Evolutionary conservation across 345 rosid genomes (phyloP), one percentile per base, ranked within the genome.

Genomic region (Acer negundo): DNA sequence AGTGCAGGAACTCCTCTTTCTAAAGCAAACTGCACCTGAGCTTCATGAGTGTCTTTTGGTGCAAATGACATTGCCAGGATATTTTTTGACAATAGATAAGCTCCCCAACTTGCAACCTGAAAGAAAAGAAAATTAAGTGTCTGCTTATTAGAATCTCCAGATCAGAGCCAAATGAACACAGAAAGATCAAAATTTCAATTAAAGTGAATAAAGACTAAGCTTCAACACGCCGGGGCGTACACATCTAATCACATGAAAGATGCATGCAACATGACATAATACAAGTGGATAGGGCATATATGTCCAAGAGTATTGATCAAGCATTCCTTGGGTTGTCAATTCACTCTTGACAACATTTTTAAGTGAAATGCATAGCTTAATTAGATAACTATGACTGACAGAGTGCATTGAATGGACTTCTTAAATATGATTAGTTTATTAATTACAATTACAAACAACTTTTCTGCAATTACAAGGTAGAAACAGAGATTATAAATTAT

Each of bases 81-180:
- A 87, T 93, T 81, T 75, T 95, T 81, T 8, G 98, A 86, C 75
- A 95, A 64, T 10, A 95, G 92, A 80, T 91, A 94, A 47, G 98
- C 99, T 79, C 99, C 98, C 87, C 90, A 94, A 69, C 99, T 95
- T n/a, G 99, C 99, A 31, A 95, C 99, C 99, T 95, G 68, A 40
- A 67, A 58, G 10, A 42, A 42, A 42, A 42, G n/a, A 44, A 28
- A 59, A 3, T 11, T 6, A 20, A n/a, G 26, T 59, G 3, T 59
- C 63, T 59, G n/a, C 19, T 53, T 16, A 15, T 53, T 8, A 53
- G 58, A 17, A 53, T 53, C 6, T 42, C 46, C 46, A 42, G 9
- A 1, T 42, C 2, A 42, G 46, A 42, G 11, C 46, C 11, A 42
- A 42, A 1, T 3, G 5, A 49, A 3, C 19, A 49, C 4, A 13